Conservation (phyloP, 768 basidiomycete species). For the Suillus clintonianus region DNA sequence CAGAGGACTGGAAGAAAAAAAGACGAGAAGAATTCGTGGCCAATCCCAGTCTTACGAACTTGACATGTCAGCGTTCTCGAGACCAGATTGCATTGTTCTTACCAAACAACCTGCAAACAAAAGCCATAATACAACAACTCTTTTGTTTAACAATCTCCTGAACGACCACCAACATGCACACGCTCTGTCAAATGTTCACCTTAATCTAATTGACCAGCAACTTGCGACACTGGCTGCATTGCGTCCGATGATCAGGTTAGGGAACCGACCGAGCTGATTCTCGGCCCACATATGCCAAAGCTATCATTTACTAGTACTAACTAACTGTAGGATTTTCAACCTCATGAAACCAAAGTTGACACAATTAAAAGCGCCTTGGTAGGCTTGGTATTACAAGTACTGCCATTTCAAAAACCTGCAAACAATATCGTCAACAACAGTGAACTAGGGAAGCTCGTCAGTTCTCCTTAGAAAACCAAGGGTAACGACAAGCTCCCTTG, state of each 20-base stretch:
- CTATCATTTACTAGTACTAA: not conserved
- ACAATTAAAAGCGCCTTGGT: not conserved
- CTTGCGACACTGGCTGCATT: not conserved
- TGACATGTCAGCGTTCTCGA: not conserved
- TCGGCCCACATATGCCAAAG: not conserved
- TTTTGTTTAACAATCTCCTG: slow-evolving; percentile 1
- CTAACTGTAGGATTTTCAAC: not conserved
- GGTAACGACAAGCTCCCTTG: not conserved
- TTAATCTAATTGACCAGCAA: not conserved
- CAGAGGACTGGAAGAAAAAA: slow-evolving; percentile 2
- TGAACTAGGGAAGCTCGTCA: not conserved
- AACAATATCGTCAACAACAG: not conserved
- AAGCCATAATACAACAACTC: not conserved
- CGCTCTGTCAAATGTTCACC: not conserved
- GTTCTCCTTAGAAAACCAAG: not conserved
- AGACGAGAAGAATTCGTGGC: not conserved
- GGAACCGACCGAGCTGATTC: no score
- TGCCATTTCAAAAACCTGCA: not conserved
- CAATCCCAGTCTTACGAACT: not conserved
- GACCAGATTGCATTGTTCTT: not conserved
- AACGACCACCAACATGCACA: not conserved
- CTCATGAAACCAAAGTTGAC: not conserved
- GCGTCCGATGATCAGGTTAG: not conserved
- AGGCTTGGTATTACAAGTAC: not conserved
- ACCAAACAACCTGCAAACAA: slow-evolving; percentile 1